phyloP scores from a whole-genome alignment of 805 yeast genomes.

The Ogataea methanolica region DNA sequence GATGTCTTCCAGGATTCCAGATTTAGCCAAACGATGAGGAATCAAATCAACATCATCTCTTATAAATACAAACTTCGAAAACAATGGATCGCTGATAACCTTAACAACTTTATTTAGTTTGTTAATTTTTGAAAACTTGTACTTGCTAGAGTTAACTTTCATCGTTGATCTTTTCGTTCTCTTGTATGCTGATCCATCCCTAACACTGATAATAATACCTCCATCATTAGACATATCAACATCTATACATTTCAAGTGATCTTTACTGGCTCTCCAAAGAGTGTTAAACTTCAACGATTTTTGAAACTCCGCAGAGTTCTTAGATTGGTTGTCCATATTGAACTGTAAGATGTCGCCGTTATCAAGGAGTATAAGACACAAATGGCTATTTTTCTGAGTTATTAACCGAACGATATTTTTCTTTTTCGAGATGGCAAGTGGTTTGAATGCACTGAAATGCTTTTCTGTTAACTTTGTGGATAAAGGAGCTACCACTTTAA shows the following conservation, averaged over 20 bases:
- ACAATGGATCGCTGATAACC: slow-evolving; percentile 56
- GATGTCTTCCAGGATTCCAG: slow-evolving; percentile 49
- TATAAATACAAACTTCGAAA: slow-evolving; percentile 62
- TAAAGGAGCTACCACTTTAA: slow-evolving; percentile 37
- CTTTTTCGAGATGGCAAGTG: slow-evolving; percentile 42
- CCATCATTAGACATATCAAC: slow-evolving; percentile 68
- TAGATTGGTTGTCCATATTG: slow-evolving; percentile 20
- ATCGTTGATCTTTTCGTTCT: slow-evolving; percentile 33
- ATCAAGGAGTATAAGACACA: slow-evolving; percentile 46
- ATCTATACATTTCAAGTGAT: slow-evolving; percentile 56
- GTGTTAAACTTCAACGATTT: slow-evolving; percentile 41
- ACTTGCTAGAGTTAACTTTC: slow-evolving; percentile 27
- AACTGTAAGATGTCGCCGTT: slow-evolving; percentile 55
- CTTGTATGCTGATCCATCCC: slow-evolving; percentile 63
- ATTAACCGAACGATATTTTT: slow-evolving; percentile 30
- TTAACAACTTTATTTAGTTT: slow-evolving; percentile 51
- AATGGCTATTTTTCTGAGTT: slow-evolving; percentile 35
- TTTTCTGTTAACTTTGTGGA: slow-evolving; percentile 32
- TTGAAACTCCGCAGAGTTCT: slow-evolving; percentile 32
- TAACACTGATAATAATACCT: slow-evolving; percentile 60
- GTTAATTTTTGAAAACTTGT: slow-evolving; percentile 51
- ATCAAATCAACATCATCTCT: slow-evolving; percentile 58
- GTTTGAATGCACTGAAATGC: slow-evolving; percentile 52
- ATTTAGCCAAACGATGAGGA: slow-evolving; percentile 47
- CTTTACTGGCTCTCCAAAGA: slow-evolving; percentile 62